Percentiles rank a stretch among this genome's conserved stretches.
phyloP scores from a whole-genome alignment of 192 early-diverging fungal species.

The Pilaira anomala region DNA sequence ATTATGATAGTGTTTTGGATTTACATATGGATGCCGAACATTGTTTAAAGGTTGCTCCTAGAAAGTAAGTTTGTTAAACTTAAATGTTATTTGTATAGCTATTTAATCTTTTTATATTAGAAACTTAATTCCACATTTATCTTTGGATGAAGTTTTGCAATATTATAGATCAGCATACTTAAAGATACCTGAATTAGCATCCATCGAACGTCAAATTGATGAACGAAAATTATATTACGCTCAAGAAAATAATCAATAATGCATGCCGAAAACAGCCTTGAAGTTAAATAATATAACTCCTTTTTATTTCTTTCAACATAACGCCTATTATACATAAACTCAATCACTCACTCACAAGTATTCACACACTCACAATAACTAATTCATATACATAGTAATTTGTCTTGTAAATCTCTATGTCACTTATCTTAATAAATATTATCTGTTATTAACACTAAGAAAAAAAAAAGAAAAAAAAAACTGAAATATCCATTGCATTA shows the following conservation, averaged over 20 bases:
- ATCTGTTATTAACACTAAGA: too few species aligned
- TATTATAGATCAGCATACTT: constrained; percentile 53
- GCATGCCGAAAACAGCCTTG: background rate
- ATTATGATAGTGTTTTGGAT: constrained; percentile 87
- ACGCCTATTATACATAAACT: too few species aligned
- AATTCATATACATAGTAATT: too few species aligned
- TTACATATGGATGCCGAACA: constrained; percentile 82
- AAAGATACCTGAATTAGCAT: constrained; percentile 37
- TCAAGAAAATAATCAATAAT: constrained; percentile 32
- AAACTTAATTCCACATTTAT: constrained; percentile 86
- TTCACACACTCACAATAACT: too few species aligned
- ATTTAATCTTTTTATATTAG: constrained; percentile 22
- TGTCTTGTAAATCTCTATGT: too few species aligned
- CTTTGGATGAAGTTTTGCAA: constrained; percentile 65
- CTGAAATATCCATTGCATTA: too few species aligned
- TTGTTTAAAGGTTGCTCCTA: constrained; percentile 76
- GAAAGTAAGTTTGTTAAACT: constrained; percentile 47
- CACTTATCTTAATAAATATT: too few species aligned
- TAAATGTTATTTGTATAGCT: background rate
- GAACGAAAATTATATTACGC: constrained; percentile 37
- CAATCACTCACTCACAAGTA: too few species aligned
- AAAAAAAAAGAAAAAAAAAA: too few species aligned
- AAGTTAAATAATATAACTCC: too few species aligned
- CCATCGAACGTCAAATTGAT: constrained; percentile 33
- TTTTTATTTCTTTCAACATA: too few species aligned